These are phyloP conservation scores for Aureobasidium sp. DNA, from an alignment of 2,329 filamentous ascomycete genomes.

Conservation along the genomic window DNA sequence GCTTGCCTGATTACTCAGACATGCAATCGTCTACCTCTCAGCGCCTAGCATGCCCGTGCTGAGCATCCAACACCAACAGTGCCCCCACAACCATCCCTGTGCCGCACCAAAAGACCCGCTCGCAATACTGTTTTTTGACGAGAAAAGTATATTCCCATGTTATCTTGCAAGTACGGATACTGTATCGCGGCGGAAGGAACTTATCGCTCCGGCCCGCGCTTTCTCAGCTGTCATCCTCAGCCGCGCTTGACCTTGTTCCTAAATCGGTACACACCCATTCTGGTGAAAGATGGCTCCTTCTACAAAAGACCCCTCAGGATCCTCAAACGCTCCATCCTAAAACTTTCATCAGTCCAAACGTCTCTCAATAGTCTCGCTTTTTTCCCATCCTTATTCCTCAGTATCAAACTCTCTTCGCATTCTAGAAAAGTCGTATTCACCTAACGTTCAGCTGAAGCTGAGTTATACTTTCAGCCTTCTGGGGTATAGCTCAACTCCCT, in stretches of 20 bases:
- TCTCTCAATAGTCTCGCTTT: neutral
- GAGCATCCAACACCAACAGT: constrained; percentile 9
- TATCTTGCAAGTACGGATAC: neutral
- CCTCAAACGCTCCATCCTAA: neutral
- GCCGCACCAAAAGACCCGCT: constrained; percentile 1
- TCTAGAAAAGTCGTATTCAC: neutral
- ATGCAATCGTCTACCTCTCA: neutral
- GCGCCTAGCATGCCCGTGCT: neutral
- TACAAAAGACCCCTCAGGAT: neutral
- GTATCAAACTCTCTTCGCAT: neutral
- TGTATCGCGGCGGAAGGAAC: neutral
- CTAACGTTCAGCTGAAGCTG: constrained; percentile 2
- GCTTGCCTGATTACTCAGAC: neutral
- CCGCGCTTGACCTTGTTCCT: constrained; percentile 3
- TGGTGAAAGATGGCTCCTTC: neutral
- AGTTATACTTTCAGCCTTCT: constrained; percentile 4
- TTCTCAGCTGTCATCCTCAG: constrained; percentile 1
- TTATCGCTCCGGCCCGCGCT: neutral
- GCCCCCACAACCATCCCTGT: neutral
- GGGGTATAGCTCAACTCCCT: constrained; percentile 5
- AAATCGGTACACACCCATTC: neutral
- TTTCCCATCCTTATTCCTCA: neutral
- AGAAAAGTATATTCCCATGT: neutral
- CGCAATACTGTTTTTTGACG: neutral
- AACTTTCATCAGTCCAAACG: neutral